Evolutionary conservation across 768 basidiomycete species (phyloP).

Genomic region (Lactarius hatsudake): DNA sequence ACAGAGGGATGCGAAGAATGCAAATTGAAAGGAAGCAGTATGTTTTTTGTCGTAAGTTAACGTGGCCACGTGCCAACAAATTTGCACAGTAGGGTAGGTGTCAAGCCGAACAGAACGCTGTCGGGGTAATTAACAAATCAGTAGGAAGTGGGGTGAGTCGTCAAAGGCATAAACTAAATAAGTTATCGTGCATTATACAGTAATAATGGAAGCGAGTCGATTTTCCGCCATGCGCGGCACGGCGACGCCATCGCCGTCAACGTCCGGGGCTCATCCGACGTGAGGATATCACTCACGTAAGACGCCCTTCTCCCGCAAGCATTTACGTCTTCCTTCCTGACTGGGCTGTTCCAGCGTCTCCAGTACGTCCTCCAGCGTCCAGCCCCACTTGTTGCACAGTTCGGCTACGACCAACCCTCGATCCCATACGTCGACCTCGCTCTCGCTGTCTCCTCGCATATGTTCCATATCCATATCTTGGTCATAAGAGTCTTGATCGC

Average conservation of each 20-base stretch:
- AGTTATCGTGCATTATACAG: slow-evolving; percentile 20
- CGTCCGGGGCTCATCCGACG: slow-evolving; percentile 9
- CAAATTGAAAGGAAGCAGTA: slow-evolving; percentile 9
- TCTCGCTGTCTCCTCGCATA: slow-evolving; percentile 22
- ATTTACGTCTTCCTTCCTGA: slow-evolving; percentile 26
- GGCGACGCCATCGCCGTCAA: slow-evolving; percentile 18
- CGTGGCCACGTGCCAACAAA: slow-evolving; percentile 6
- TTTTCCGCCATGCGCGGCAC: slow-evolving; percentile 28
- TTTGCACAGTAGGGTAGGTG: slow-evolving; percentile 5
- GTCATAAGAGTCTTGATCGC: slow-evolving; percentile 23
- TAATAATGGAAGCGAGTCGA: slow-evolving; percentile 20
- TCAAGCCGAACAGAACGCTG: neutral
- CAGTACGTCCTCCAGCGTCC: slow-evolving; percentile 25
- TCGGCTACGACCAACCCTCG: slow-evolving; percentile 24
- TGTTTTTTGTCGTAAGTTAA: slow-evolving; percentile 7
- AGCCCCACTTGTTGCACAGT: slow-evolving; percentile 25
- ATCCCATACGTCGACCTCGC: slow-evolving; percentile 19
- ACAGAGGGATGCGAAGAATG: neutral
- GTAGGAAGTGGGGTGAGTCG: slow-evolving; percentile 13
- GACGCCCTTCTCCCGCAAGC: slow-evolving; percentile 24
- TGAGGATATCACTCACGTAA: slow-evolving; percentile 25
- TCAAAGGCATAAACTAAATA: slow-evolving; percentile 17
- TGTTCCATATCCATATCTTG: slow-evolving; percentile 24
- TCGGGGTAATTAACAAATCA: slow-evolving; percentile 7
- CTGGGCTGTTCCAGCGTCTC: slow-evolving; percentile 24